Percentiles rank a stretch among this genome's conserved stretches.
These are phyloP conservation scores for Talaromyces thailandensis DNA, from an alignment of 495 filamentous ascomycete genomes.

Conservation along the genomic window DNA sequence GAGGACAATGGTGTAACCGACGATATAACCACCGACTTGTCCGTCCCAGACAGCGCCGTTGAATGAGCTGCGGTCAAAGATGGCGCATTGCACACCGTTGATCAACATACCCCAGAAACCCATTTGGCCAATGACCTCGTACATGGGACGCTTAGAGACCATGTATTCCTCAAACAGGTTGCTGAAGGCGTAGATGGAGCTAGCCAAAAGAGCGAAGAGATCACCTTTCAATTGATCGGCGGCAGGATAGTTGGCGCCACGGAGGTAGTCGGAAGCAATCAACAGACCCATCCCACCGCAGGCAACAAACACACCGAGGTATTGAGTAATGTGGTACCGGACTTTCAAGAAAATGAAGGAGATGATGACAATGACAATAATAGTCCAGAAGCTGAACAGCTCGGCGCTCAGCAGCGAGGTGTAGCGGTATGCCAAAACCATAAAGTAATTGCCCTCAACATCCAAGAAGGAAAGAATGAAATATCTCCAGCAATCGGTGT, in stretches of 20 bases:
- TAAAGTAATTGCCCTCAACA: conserved; percentile 96
- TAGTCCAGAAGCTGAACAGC: conserved; percentile 98
- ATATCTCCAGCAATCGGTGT: conserved; percentile 83
- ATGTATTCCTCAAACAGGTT: conserved; percentile 95
- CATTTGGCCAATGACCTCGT: conserved; percentile 89
- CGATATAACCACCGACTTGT: conserved; percentile 68
- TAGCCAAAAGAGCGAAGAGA: conserved; percentile 80
- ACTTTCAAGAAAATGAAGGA: conserved; percentile 76
- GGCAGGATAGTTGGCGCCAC: conserved; percentile 44
- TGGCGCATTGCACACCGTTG: conserved; percentile 82
- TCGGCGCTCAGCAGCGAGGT: conserved; percentile 86
- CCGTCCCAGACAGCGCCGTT: conserved; percentile 49
- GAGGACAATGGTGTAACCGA: conserved; percentile 79
- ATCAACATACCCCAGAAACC: conserved; percentile 85
- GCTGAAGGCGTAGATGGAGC: conserved; percentile 82
- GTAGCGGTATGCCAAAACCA: conserved; percentile 88
- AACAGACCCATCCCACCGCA: conserved; percentile 88
- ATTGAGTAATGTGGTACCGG: conserved; percentile 78
- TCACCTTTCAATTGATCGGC: conserved; percentile 79
- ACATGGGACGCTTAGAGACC: conserved; percentile 75
- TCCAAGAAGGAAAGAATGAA: conserved; percentile 87
- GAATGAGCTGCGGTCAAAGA: conserved; percentile 79
- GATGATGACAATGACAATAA: conserved; percentile 81
- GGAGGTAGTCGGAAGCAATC: conserved; percentile 84
- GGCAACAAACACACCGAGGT: conserved; percentile 79